Base-by-base conservation (phyloP, 116 monocot genomes). In the Zostera marina region DNA sequence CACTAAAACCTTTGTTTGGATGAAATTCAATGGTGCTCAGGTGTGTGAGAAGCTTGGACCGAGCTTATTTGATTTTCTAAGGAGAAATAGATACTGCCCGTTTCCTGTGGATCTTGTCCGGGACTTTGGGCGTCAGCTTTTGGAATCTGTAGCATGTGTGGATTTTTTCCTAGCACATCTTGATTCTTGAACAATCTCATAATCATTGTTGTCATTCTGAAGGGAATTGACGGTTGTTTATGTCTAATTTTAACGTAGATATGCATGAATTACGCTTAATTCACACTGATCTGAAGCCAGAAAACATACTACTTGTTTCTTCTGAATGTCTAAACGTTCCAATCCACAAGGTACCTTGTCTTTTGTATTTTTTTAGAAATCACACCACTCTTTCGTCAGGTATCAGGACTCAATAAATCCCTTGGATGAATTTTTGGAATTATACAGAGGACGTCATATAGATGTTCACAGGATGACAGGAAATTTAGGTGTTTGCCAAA, bases 211-310 rank as follows among this genome's bases (percentile, higher is more conserved):
- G 44, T 61, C 46, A 46, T 52, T 63, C 13, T 59, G 22, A 60
- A 70, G 45, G 48, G 67, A 16, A 49, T 75, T 73, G 68, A 73
- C 64, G 11, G 44, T 75, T 62, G 58, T 72, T 57, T 49, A 52
- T 77, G 53, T 55, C 48, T 72, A 47, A 47, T 68, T 44, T 70
- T 64, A 53, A 80, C 70, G 61, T 84, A 94, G 88, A 88, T 84
- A 88, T 96, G 96, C 96, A 96, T 82, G 89, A 85, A 68, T 88
- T 96, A 74, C 76, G 72, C 63, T 76, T 88, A 68, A 88, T 96
- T 70, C 96, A 96, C 80, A 88, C 96, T 65, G 96, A 96, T 85
- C 77, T 96, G 75, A 96, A 96, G 89, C 96, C 96, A 65, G 88
- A 88, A 78, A 96, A 88, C 72, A 88, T 96, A 73, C 96, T 96